These are phyloP conservation scores for Entomortierella lignicola DNA, from an alignment of 192 early-diverging fungal species.

Conservation along the genomic window DNA sequence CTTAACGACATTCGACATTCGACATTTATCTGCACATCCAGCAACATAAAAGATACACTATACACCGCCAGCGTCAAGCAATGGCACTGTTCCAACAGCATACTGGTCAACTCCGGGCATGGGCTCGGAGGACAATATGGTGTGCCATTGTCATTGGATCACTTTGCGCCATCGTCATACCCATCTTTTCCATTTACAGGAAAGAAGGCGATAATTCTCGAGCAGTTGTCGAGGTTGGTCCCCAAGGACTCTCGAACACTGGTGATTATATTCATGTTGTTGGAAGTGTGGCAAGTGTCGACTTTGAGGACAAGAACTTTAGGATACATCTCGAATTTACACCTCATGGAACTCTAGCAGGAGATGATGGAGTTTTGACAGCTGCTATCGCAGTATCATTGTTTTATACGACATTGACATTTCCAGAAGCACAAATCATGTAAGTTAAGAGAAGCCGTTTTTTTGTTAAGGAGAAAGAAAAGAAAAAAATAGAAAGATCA, in stretches of 20 bases:
- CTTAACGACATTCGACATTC: no score
- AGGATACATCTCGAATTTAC: conserved; percentile 57
- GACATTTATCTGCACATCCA: no score
- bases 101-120: conserved; percentile 26
- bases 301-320: conserved; percentile 60
- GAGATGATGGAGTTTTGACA: conserved; percentile 52
- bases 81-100: conserved; percentile 31
- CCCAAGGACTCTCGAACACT: conserved; percentile 39
- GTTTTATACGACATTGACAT: conserved; percentile 47
- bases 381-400: conserved; percentile 19
- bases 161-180: conserved; percentile 43
- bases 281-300: conserved; percentile 54
- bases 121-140: conserved; percentile 36
- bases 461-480: no score
- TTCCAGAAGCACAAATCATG: conserved; percentile 50
- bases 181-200: conserved; percentile 39
- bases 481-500: no score
- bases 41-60: no score
- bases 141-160: conserved; percentile 30
- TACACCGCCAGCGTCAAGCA: background rate
- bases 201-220: conserved; percentile 35
- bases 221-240: conserved; percentile 32
- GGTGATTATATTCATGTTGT: conserved; percentile 54
- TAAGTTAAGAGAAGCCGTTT: background rate
- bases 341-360: conserved; percentile 55